phyloP scores from a whole-genome alignment of 306 rosid genomes.

The Adenanthera pavonina region DNA sequence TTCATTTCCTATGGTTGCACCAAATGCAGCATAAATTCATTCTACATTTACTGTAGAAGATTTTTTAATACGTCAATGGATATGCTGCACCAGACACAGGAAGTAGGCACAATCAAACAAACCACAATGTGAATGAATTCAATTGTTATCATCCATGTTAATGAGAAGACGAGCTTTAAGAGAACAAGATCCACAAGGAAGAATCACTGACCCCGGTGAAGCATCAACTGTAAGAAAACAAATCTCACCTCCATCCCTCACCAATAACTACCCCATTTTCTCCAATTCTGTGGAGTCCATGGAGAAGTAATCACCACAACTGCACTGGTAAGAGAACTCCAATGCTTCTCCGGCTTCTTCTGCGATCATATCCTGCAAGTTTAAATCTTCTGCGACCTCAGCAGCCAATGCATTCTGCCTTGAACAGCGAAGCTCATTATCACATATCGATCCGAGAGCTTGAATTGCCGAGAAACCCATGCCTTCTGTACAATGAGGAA shows the following conservation, averaged over 20 bases:
- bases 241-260: slow-evolving; percentile 56
- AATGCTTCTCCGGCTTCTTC: slow-evolving; percentile 64
- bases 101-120: background rate
- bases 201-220: slow-evolving; percentile 69
- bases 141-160: slow-evolving; percentile 44
- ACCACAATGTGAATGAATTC: slow-evolving; percentile 38
- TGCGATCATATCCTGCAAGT: slow-evolving; percentile 65
- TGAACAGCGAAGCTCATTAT: slow-evolving; percentile 55
- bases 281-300: slow-evolving; percentile 73
- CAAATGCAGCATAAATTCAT: background rate
- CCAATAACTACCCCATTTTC: slow-evolving; percentile 71
- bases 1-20: no score
- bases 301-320: slow-evolving; percentile 83
- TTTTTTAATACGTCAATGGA: background rate
- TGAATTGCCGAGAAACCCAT: slow-evolving; percentile 77
- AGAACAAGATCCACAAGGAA: slow-evolving; percentile 95
- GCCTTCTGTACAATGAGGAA: slow-evolving; percentile 88
- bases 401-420: slow-evolving; percentile 64
- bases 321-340: slow-evolving; percentile 73
- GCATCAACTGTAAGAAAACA: slow-evolving; percentile 51
- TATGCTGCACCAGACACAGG: background rate
- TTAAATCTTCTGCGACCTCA: slow-evolving; percentile 75
- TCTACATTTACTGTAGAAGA: background rate
- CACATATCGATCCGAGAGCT: slow-evolving; percentile 68
- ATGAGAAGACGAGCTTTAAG: slow-evolving; percentile 69